These are phyloP conservation scores for Pisolithus thermaeus DNA, from an alignment of 1,284 basidiomycete genomes.

Conservation along the genomic window DNA sequence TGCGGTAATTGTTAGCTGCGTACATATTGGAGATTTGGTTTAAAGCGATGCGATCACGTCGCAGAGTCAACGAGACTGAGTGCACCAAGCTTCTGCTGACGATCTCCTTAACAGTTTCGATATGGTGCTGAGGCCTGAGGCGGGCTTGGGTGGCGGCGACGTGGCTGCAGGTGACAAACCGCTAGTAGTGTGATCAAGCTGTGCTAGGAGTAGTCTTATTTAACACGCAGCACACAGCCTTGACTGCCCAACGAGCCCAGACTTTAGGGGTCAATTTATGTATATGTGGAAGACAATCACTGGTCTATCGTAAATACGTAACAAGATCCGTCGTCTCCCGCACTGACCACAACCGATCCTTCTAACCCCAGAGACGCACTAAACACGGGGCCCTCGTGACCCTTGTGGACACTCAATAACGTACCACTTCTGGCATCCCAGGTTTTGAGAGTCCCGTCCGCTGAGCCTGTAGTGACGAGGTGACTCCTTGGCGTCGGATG, in stretches of 20 bases:
- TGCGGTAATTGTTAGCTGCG: slow-evolving; percentile 28
- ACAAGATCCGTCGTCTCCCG: slow-evolving; percentile 81
- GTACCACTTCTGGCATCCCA: slow-evolving; percentile 91
- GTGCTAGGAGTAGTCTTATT: neutral
- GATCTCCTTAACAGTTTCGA: too few species aligned
- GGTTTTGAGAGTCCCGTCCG: slow-evolving; percentile 81
- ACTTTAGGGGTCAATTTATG: neutral
- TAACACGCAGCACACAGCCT: neutral
- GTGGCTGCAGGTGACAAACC: neutral
- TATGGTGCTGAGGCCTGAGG: neutral
- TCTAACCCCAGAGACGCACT: slow-evolving; percentile 66
- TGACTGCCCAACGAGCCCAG: neutral
- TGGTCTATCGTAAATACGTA: slow-evolving; percentile 68
- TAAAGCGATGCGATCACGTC: neutral
- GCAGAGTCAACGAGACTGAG: too few species aligned
- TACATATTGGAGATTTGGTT: slow-evolving; percentile 29
- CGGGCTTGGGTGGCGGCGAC: neutral
- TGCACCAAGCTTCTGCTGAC: too few species aligned
- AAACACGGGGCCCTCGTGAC: slow-evolving; percentile 80
- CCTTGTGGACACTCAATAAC: slow-evolving; percentile 75
- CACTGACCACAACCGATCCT: slow-evolving; percentile 71
- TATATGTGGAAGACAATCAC: neutral
- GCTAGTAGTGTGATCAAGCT: too few species aligned
- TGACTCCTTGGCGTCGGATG: slow-evolving; percentile 72
- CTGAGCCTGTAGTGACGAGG: slow-evolving; percentile 77